Percentiles rank a stretch among this genome's conserved stretches.
These are phyloP conservation scores for Triangularia setosa DNA, from an alignment of 2,329 filamentous ascomycete species.

Conservation along the genomic window DNA sequence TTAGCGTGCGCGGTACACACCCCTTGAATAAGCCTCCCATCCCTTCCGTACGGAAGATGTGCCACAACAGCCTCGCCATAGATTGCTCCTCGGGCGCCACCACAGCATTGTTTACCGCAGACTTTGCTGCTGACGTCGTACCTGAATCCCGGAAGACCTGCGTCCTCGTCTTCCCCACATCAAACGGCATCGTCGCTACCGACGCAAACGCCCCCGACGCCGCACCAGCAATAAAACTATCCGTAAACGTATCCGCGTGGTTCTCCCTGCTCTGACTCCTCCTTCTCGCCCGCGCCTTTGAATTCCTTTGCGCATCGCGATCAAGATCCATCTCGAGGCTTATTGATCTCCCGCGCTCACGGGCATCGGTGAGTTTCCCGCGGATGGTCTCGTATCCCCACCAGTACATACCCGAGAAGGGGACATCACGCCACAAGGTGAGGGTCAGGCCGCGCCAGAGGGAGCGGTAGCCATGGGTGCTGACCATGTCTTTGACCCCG, in stretches of 20 bases:
- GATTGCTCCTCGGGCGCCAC: constrained; percentile 66
- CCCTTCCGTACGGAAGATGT: constrained; percentile 87
- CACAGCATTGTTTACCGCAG: constrained; percentile 33
- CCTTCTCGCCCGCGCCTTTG: constrained; percentile 38
- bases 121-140: constrained; percentile 28
- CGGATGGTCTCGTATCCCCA: constrained; percentile 91
- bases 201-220: constrained; percentile 80
- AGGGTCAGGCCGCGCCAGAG: constrained; percentile 88
- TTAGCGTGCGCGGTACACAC: constrained; percentile 86
- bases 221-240: constrained; percentile 86
- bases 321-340: constrained; percentile 34
- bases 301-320: constrained; percentile 11
- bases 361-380: constrained; percentile 63
- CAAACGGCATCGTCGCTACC: constrained; percentile 88
- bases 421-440: constrained; percentile 94
- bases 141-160: constrained; percentile 68
- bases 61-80: constrained; percentile 80
- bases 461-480: constrained; percentile 68
- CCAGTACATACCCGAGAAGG: constrained; percentile 97
- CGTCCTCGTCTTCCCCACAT: constrained; percentile 93
- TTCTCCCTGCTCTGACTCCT: constrained; percentile 58
- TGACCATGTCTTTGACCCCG: constrained; percentile 76
- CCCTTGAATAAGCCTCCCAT: constrained; percentile 78
- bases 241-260: constrained; percentile 72
- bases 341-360: constrained; percentile 50